Base-by-base conservation (phyloP, 2,329 filamentous ascomycete genomes). In the Teratosphaeria gauchensis region DNA sequence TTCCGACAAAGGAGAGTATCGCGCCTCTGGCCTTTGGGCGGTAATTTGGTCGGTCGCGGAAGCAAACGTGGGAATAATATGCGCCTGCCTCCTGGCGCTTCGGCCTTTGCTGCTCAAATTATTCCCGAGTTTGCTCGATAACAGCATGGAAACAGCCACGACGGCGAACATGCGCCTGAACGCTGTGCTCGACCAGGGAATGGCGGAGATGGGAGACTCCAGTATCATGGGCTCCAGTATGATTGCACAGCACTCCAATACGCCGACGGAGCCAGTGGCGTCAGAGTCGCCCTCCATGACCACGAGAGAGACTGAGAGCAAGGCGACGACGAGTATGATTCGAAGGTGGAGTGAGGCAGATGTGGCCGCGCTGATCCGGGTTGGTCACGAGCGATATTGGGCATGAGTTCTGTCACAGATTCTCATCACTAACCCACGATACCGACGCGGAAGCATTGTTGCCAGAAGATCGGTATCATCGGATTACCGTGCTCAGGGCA, bases 61-160 rank as follows among this genome's bases (percentile, higher is more conserved):
- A 65, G 68, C 73, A 54, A 77, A 78, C 55, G 68, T 76, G 1
- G 74, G 75, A 28, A 76, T 78, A 62, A 71, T 75, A 4, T 78
- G 74, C 63, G 75, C 75, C 11, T 78, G 72, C 1, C 60, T 78
- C 19, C 65, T 77, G 0, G 73, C 75, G 2, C 69, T 78, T 61
- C 77, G 76, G 56, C 75, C 74, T 6, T 65, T 78, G 8, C 59
- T 77, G 56, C 63, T 66, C 7, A 69, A 65, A 16, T 60, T 72
- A 51, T 71, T 73, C 21, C 75, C 75, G 0, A 61, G 61, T 2
- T 56, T 75, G 24, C 59, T 71, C 24, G 67, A 63, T 9, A 66
- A 67, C 42, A 48, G 42, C 42, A n/a, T 16, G 19, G 6, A 16
- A 11, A n/a, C n/a, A 8, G n/a, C n/a, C n/a, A 21, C 19, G 42